Conservation (phyloP, 768 basidiomycete species). For the Boletus pseudopeckii region DNA sequence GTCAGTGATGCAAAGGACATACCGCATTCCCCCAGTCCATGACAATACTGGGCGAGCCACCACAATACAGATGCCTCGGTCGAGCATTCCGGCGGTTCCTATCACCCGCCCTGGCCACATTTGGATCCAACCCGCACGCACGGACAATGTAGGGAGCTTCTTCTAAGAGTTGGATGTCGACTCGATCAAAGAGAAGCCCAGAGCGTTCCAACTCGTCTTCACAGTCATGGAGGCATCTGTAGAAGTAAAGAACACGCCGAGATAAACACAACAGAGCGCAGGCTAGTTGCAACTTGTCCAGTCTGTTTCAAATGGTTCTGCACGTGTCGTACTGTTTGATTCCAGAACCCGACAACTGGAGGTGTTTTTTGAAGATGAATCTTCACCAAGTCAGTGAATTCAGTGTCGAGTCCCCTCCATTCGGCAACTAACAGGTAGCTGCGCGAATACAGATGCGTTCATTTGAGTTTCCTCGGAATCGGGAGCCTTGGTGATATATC, state of each 20-base stretch:
- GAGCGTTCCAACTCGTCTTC: not conserved
- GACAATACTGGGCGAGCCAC: not conserved
- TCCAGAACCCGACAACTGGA: no score
- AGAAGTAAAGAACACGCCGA: not conserved
- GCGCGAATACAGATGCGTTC: not conserved
- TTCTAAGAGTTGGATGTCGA: not conserved
- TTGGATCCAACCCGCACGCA: conserved; percentile 9
- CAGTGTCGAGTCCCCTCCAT: not conserved
- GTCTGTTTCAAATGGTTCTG: no score
- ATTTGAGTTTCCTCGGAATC: no score
- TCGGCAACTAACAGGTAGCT: no score
- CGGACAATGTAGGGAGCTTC: conserved; percentile 7
- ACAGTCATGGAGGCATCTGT: no score
- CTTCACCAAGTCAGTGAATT: no score
- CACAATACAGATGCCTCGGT: conserved; percentile 1
- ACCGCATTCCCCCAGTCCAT: conserved; percentile 10
- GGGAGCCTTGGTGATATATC: not conserved
- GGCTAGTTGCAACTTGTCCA: conserved; percentile 1
- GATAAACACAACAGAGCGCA: conserved; percentile 9
- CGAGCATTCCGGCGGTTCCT: conserved; percentile 14
- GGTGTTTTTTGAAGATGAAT: no score
- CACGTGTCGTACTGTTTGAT: no score
- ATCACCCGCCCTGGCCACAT: conserved; percentile 4
- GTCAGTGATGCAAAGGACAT: not conserved
- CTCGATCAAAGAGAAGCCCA: not conserved